phyloP scores from a whole-genome alignment of 2,329 filamentous ascomycete species.

The Pseudogymnoascus sp. region DNA sequence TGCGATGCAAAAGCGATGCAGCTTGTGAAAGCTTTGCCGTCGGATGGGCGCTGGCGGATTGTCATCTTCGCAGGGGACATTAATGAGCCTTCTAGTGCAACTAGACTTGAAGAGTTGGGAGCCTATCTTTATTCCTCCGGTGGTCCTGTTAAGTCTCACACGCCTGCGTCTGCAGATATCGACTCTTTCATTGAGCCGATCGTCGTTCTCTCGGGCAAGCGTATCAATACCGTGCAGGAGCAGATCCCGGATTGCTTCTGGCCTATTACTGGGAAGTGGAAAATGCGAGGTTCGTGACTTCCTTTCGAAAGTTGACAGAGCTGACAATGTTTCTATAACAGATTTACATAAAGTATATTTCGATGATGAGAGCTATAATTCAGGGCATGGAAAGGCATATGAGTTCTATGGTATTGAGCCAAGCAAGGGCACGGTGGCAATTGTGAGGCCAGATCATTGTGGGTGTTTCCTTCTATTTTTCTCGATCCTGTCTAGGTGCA shows the following conservation, averaged over 20 bases:
- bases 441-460: constrained; percentile 59
- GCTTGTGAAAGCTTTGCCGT: constrained; percentile 41
- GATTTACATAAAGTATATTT: constrained; percentile 54
- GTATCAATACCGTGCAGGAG: constrained; percentile 42
- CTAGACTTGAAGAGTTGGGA: constrained; percentile 34
- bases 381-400: constrained; percentile 52
- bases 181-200: constrained; percentile 53
- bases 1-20: constrained; percentile 54
- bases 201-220: constrained; percentile 45
- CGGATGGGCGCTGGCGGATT: constrained; percentile 46
- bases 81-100: constrained; percentile 18
- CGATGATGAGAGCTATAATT: constrained; percentile 49
- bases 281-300: constrained; percentile 42
- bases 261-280: constrained; percentile 48
- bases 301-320: neutral
- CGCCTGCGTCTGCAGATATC: constrained; percentile 35
- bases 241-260: constrained; percentile 51
- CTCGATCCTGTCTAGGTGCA: neutral
- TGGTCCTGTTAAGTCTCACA: constrained; percentile 40
- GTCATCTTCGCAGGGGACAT: constrained; percentile 44
- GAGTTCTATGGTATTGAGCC: constrained; percentile 47
- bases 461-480: constrained; percentile 24
- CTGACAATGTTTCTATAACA: constrained; percentile 23
- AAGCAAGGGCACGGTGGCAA: constrained; percentile 39
- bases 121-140: constrained; percentile 33